These are phyloP conservation scores for Diaporthe sp. DNA, from an alignment of 2,329 filamentous ascomycete species.

Conservation along the genomic window DNA sequence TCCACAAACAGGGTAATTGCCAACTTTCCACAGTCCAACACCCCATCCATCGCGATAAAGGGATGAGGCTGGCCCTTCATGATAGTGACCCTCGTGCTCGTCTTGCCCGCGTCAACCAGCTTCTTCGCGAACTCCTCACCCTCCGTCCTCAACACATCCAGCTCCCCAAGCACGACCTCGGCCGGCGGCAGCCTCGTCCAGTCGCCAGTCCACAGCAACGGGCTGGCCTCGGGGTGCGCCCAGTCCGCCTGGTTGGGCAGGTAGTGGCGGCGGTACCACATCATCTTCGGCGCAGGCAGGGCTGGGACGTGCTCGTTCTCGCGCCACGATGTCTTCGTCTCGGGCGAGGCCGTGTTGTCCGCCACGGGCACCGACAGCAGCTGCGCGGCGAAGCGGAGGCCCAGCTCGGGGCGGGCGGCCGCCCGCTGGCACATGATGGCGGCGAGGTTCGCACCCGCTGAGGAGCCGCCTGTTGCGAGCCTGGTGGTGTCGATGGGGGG, in stretches of 20 bases:
- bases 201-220: constrained; percentile 62
- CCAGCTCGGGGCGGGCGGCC: constrained; percentile 31
- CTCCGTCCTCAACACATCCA: constrained; percentile 69
- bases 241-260: constrained; percentile 61
- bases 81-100: constrained; percentile 58
- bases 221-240: constrained; percentile 65
- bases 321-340: constrained; percentile 60
- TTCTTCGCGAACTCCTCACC: constrained; percentile 64
- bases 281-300: constrained; percentile 68
- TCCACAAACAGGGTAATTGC: constrained; percentile 58
- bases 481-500: constrained; percentile 54
- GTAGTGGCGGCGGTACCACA: constrained; percentile 71
- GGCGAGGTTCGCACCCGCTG: constrained; percentile 46
- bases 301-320: constrained; percentile 65
- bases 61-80: constrained; percentile 70
- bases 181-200: constrained; percentile 65
- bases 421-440: constrained; percentile 44
- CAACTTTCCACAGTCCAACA: constrained; percentile 60
- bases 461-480: constrained; percentile 46
- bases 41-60: constrained; percentile 70
- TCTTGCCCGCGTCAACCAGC: constrained; percentile 59
- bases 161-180: constrained; percentile 64
- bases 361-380: constrained; percentile 69
- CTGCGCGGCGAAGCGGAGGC: constrained; percentile 57
- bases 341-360: constrained; percentile 65